Evolutionary conservation across 306 rosid genomes (phyloP), one percentile per base, ranked within the genome.

Genomic region (Dryas drummondii): DNA sequence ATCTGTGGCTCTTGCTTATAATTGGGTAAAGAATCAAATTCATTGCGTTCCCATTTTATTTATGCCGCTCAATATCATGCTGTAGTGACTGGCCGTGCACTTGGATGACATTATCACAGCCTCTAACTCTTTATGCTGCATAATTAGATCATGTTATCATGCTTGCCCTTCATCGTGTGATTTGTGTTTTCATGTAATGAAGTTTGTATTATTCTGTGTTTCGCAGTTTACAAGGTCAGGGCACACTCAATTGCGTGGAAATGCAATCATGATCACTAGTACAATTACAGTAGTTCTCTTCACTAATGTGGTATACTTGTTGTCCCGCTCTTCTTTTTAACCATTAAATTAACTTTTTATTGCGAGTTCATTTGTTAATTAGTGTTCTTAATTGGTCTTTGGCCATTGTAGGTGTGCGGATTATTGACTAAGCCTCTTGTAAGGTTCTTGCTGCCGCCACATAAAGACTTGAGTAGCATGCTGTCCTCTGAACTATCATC

Each of bases 221-320:
- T 32, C 70, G 44, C 89, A 89, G 93, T 89, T 89, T 73, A 75
- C 93, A 68, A 80, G 5, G 59, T 76, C 87, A 56, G 90, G 87
- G 66, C 87, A 81, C 53, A 86, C 90, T 74, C 86, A 82, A 67
- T 65, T 52, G 65, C 80, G 37, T 19, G 90, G 83, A 74, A 78
- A 84, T 66, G 88, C 93, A 14, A 48, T 81, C 55, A 86, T 88
- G 90, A 88, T 88, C 71, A 88, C 93, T 42, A 86, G 88, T 81
- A 86, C 91, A 75, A 84, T 86, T 44, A 71, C 86, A 9, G 79
- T 89, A 13, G 93, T 89, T 77, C 88, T 89, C 79, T 81, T 86
- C 56, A 89, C 93, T 45, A 84, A 85, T 46, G 80, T 86, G 87
- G 93, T 89, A 86, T 32, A 32, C 3, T 32, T 32, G 37, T 32